A percentile compares a stretch with the other conserved stretches of the same genome.
These are phyloP conservation scores for Epichloe baconii DNA, from an alignment of 2,329 filamentous ascomycete species.

Conservation along the genomic window DNA sequence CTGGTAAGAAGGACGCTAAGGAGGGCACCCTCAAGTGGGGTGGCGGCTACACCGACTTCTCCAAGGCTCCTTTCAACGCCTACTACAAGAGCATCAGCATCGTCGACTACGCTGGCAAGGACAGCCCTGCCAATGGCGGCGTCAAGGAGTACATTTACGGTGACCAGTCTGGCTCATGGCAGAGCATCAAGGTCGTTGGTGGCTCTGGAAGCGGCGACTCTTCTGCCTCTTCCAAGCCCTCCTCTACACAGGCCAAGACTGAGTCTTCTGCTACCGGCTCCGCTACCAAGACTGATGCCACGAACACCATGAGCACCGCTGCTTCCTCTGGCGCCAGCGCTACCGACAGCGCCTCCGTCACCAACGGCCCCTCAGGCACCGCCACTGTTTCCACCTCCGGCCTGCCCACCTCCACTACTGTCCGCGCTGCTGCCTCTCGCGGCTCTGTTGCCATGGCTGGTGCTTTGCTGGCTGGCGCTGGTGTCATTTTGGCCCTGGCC, in stretches of 20 bases:
- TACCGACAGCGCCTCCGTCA: neutral
- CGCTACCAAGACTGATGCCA: slow-evolving; percentile 4
- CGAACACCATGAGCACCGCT: slow-evolving; percentile 11
- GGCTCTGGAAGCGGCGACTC: slow-evolving; percentile 57
- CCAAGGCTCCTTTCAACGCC: slow-evolving; percentile 27
- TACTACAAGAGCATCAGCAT: slow-evolving; percentile 33
- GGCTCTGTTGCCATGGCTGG: slow-evolving; percentile 12
- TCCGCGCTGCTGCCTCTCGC: slow-evolving; percentile 15
- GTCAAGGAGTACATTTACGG: slow-evolving; percentile 29
- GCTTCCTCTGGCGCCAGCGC: slow-evolving; percentile 7
- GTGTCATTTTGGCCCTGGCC: slow-evolving; percentile 18
- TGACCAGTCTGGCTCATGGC: slow-evolving; percentile 27
- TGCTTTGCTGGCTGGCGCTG: slow-evolving; percentile 16
- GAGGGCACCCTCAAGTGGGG: slow-evolving; percentile 61
- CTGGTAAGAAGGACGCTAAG: slow-evolving; percentile 42
- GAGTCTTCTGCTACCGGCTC: slow-evolving; percentile 26
- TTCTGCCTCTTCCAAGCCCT: slow-evolving; percentile 42
- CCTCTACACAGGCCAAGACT: slow-evolving; percentile 26
- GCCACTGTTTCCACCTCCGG: neutral
- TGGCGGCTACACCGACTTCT: slow-evolving; percentile 41
- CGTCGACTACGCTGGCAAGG: slow-evolving; percentile 29
- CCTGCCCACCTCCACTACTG: neutral
- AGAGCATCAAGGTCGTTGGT: slow-evolving; percentile 50
- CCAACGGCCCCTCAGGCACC: neutral
- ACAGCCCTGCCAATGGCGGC: slow-evolving; percentile 17